These are phyloP conservation scores for Huntiella decipiens DNA, from an alignment of 2,329 filamentous ascomycete species.

Conservation along the genomic window DNA sequence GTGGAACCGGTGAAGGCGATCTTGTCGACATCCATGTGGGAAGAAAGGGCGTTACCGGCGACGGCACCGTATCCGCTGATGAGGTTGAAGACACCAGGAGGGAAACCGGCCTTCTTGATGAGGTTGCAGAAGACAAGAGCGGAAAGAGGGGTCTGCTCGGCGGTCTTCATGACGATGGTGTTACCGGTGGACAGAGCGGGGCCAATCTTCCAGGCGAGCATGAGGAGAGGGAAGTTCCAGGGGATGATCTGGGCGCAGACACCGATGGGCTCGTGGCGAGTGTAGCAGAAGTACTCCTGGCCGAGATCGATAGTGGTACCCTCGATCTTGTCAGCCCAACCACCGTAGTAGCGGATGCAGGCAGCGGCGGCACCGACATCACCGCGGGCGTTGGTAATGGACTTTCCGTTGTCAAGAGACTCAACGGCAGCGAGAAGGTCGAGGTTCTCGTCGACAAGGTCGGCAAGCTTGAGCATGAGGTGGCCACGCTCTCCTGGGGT, in stretches of 20 bases:
- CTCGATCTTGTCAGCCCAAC: constrained; percentile 22
- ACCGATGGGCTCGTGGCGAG: constrained; percentile 29
- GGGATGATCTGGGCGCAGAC: constrained; percentile 38
- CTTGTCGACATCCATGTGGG: constrained; percentile 51
- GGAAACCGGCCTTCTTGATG: constrained; percentile 53
- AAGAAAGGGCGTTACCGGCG: constrained; percentile 46
- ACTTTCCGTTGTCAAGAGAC: constrained; percentile 26
- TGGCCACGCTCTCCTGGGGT: constrained; percentile 21
- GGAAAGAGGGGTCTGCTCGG: constrained; percentile 33
- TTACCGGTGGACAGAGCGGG: constrained; percentile 30
- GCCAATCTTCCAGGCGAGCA: constrained; percentile 28
- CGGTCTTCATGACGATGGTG: constrained; percentile 33
- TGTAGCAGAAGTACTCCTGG: constrained; percentile 28
- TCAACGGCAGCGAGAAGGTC: constrained; percentile 26
- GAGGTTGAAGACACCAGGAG: constrained; percentile 56
- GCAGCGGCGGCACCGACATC: constrained; percentile 18
- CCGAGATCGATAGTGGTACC: constrained; percentile 22
- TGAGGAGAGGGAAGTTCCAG: constrained; percentile 33
- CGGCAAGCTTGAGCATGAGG: constrained; percentile 27
- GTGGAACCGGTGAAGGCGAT: constrained; percentile 63
- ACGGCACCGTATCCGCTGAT: constrained; percentile 50
- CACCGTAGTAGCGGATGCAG: constrained; percentile 25
- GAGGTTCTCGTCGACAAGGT: constrained; percentile 22
- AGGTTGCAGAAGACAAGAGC: constrained; percentile 26
- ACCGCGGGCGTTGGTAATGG: constrained; percentile 22